phyloP scores from a whole-genome alignment of 176 grass and related monocot species.

The Lolium multiflorum region DNA sequence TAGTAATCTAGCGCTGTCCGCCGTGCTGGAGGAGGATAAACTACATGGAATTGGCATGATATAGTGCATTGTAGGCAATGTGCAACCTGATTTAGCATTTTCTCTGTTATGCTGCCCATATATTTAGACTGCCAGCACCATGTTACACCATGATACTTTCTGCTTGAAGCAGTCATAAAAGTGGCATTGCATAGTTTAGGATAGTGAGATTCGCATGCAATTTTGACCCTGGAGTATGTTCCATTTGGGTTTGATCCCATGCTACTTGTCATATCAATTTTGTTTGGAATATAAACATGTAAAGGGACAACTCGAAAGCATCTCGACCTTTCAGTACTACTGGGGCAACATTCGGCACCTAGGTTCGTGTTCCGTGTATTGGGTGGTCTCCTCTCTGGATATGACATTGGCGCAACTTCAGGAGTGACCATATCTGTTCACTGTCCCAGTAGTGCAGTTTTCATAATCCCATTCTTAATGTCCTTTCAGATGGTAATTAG shows the following conservation, averaged over 20 bases:
- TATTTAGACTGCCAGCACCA: neutral
- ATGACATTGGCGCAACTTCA: slow-evolving; percentile 92
- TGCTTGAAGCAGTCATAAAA: neutral
- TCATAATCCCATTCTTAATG: too few species aligned
- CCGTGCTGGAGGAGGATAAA: neutral
- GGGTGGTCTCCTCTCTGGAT: slow-evolving; percentile 92
- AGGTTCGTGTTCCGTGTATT: slow-evolving; percentile 93
- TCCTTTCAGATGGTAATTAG: too few species aligned
- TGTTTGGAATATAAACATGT: neutral
- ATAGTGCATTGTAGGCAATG: neutral
- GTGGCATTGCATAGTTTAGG: neutral
- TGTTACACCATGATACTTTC: slow-evolving; percentile 5
- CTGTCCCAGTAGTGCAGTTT: too few species aligned
- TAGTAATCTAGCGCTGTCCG: neutral
- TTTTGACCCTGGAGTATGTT: neutral
- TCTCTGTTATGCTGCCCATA: neutral
- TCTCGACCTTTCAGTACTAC: slow-evolving; percentile 14
- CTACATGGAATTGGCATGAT: neutral
- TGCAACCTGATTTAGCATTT: neutral
- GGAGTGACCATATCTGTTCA: slow-evolving; percentile 86
- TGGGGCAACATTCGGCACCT: slow-evolving; percentile 37
- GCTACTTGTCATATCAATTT: neutral
- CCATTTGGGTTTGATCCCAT: neutral
- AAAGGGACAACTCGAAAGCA: neutral
- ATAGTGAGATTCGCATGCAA: neutral